Evolutionary conservation across 2,329 filamentous ascomycete species (phyloP), one percentile per base, ranked within the genome.

Genomic region (Fusarium musae): DNA sequence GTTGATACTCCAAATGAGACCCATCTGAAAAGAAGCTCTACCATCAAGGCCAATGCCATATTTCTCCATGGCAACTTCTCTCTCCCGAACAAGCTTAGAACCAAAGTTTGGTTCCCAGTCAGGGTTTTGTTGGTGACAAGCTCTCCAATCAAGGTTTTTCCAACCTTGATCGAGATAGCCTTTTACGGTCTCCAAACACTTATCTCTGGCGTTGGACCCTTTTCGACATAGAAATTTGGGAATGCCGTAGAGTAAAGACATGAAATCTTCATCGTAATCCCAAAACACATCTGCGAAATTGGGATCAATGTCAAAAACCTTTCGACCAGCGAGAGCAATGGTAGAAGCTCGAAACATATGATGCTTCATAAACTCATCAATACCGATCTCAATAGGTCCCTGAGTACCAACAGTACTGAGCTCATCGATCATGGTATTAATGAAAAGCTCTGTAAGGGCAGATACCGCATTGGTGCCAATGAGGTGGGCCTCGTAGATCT

Each of bases 1-100:
- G 40, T 76, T 76, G n/a, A 76, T 76, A 6, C 74, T 76, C 74
- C 74, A 76, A 28, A 76, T 76, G 7, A 76, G 66, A 9, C 74
- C 74, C 72, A 76, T 75, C 5, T 76, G 74, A 30, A 76, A 76
- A 10, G 74, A 74, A 2, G 74, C 72, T 5, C 74, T 69, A 6
- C 74, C 74, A 15, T 75, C 74, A 10, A 76, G 47, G 4, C 74
- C 66, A 11, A 76, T 73, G 1, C 74, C 74, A 32, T 73, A 76
- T 30, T 76, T 76, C 26, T 72, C 66, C 64, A 76, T 76, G 42
- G 74, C 72, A 42, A 65, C 36, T 9, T 76, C 74, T 60, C 74
- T 61, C 44, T 76, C 74, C 19, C 74, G 74, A 34, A 76, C 74
- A 54, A 76, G 58, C 46, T 72, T 76, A 9, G 74, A 76, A 21